Evolutionary conservation across 257 asterid genomes (phyloP), one percentile per base, ranked within the genome.

Genomic region (Plantago ovata): DNA sequence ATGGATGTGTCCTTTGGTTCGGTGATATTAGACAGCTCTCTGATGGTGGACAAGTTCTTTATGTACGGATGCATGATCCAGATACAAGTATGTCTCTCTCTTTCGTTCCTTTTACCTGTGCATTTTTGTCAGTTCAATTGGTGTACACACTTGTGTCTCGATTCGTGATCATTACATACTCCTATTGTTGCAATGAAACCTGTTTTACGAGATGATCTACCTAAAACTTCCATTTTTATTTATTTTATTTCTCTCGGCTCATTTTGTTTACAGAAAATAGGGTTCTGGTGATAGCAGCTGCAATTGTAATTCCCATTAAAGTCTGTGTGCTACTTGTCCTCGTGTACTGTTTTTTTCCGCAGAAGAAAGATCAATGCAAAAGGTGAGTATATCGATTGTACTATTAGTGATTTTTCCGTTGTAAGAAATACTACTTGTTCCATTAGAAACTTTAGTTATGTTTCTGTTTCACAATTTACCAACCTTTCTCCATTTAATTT

Each of bases 1-100:
- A 18, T 9, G 76, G 79, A 43, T 76, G 78, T 49, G 71, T 51
- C 47, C 73, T 69, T 32, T 72, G 82, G 82, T 72, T 72, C 46
- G 66, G 60, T 3, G 76, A 77, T 63, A 69, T 66, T 40, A 46
- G 70, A 48, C 62, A 5, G 67, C 13, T 69, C 45, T 58, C 44
- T n/a, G 64, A 70, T 32, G 61, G 69, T 13, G 72, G 77, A 45
- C 74, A 77, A 66, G 79, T 69, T 51, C 67, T 77, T 22, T 67
- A 69, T 52, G 39, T 77, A 40, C 63, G 72, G 50, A 50, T 66
- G 55, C 58, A 66, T 47, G 52, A 61, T 66, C 69, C 73, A 21
- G 47, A 59, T 33, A 58, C 41, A 58, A 67, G 79, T 66, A 47
- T 4, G 58, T 69, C 39, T 28, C 38, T 28, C 57, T 28, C 33